A percentile compares a stretch with the other conserved stretches of the same genome.
These are phyloP conservation scores for Zoysia matrella DNA, from an alignment of 202 grass and related monocot genomes.

Conservation along the genomic window DNA sequence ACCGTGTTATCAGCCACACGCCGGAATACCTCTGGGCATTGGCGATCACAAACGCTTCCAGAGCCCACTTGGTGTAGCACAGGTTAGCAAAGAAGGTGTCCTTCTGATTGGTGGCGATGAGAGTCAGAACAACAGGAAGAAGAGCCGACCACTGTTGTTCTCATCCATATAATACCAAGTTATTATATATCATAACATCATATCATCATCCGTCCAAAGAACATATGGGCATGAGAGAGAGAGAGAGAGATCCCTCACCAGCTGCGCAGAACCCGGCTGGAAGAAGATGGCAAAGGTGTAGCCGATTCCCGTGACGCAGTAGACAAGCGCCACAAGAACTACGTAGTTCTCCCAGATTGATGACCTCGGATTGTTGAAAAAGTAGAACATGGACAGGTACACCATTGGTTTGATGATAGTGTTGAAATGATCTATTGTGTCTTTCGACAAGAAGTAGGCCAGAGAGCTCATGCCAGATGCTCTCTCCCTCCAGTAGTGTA, in stretches of 20 bases:
- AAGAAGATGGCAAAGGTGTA: constrained; percentile 97
- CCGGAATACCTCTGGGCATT: constrained; percentile 91
- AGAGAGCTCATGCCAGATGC: constrained; percentile 95
- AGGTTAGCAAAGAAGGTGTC: constrained; percentile 62
- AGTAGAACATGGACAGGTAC: constrained; percentile 99
- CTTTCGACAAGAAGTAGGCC: constrained; percentile 91
- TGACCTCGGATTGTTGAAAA: constrained; percentile 96
- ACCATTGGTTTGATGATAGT: constrained; percentile 91
- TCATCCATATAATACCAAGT: too few relatives aligned
- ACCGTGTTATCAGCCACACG: constrained; percentile 84
- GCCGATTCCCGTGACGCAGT: constrained; percentile 89
- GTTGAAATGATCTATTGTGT: constrained; percentile 97
- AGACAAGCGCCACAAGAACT: constrained; percentile 74
- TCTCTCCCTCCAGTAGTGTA: constrained; percentile 92
- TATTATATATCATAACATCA: too few relatives aligned
- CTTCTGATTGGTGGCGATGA: constrained; percentile 85
- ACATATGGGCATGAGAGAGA: too few relatives aligned
- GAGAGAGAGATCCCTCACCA: constrained; percentile 45
- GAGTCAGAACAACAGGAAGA: constrained; percentile 83
- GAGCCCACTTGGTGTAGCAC: constrained; percentile 95
- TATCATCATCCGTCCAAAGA: too few relatives aligned
- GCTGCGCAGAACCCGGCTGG: constrained; percentile 83
- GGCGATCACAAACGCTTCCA: constrained; percentile 86
- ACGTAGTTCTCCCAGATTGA: constrained; percentile 90
- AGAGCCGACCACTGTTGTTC: constrained; percentile 80